Conservation (phyloP, 768 basidiomycete species). For the Xerocomus brunneocitrinus region DNA sequence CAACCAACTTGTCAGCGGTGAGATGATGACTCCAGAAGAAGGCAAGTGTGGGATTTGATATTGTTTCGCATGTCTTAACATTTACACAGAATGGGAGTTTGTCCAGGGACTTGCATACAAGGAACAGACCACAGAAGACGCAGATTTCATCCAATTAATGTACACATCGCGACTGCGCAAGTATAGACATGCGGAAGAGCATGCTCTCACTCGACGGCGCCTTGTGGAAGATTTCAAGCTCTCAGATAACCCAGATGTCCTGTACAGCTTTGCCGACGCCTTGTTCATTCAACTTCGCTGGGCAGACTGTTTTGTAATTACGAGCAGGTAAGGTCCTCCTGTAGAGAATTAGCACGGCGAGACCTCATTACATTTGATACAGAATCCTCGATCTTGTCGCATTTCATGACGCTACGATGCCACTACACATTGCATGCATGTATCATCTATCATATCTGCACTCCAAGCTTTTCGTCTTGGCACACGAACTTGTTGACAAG, state of each 20-base stretch:
- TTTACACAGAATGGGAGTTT: constrained; percentile 86
- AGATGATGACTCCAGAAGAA: constrained; percentile 96
- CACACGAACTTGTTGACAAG: constrained; percentile 91
- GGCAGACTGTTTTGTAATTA: constrained; percentile 92
- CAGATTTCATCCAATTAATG: constrained; percentile 87
- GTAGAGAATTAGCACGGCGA: background rate
- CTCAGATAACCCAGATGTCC: constrained; percentile 87
- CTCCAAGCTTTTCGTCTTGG: constrained; percentile 91
- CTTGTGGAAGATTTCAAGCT: constrained; percentile 81
- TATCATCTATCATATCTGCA: constrained; percentile 89
- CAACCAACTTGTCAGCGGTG: constrained; percentile 81
- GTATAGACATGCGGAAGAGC: constrained; percentile 80
- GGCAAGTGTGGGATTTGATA: constrained; percentile 45
- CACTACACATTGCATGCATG: constrained; percentile 96
- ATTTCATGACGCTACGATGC: constrained; percentile 85
- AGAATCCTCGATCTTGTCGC: constrained; percentile 86
- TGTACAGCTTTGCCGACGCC: constrained; percentile 88
- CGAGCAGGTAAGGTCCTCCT: constrained; percentile 52
- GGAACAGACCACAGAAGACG: constrained; percentile 82
- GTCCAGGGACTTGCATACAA: constrained; percentile 78
- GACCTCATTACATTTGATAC: constrained; percentile 2
- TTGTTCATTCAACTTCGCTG: constrained; percentile 84
- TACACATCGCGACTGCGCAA: constrained; percentile 91
- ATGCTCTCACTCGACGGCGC: constrained; percentile 71
- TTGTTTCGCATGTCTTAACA: constrained; percentile 3